Conservation (phyloP, 768 basidiomycete species). For the Naematelia encephala region DNA sequence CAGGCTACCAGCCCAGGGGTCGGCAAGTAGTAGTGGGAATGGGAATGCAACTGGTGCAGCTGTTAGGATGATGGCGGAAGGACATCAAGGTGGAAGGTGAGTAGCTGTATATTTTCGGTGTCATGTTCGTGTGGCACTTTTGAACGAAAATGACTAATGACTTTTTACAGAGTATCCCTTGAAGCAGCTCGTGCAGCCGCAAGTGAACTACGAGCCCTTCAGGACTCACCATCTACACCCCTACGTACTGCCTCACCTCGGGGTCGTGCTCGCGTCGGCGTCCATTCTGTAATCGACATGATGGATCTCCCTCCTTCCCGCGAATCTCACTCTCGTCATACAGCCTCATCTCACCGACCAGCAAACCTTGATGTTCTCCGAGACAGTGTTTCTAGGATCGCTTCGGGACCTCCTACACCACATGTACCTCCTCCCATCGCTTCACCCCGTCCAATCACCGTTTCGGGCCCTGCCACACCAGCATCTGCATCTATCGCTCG, state of each 20-base stretch:
- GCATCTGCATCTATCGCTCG: slow-evolving; percentile 2
- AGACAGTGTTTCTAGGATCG: background rate
- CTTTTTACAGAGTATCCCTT: background rate
- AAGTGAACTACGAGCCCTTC: slow-evolving; percentile 13
- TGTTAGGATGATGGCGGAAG: background rate
- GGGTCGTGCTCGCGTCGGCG: background rate
- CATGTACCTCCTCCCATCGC: slow-evolving; percentile 8
- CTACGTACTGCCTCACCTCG: background rate
- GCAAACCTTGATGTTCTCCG: background rate
- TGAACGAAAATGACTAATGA: background rate
- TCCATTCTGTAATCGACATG: background rate
- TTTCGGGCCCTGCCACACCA: background rate
- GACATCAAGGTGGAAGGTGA: background rate
- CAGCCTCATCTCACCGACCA: background rate
- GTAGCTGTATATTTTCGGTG: no score
- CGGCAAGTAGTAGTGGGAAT: background rate
- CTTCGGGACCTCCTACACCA: background rate
- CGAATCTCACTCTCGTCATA: background rate
- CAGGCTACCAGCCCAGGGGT: background rate
- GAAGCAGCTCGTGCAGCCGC: slow-evolving; percentile 21
- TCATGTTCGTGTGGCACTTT: no score
- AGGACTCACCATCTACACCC: slow-evolving; percentile 2
- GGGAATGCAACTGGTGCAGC: background rate
- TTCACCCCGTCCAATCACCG: slow-evolving; percentile 2
- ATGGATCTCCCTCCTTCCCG: background rate